A percentile compares a stretch with the other conserved stretches of the same genome.
phyloP scores from a whole-genome alignment of 257 asterid genomes.

The Plantago major region DNA sequence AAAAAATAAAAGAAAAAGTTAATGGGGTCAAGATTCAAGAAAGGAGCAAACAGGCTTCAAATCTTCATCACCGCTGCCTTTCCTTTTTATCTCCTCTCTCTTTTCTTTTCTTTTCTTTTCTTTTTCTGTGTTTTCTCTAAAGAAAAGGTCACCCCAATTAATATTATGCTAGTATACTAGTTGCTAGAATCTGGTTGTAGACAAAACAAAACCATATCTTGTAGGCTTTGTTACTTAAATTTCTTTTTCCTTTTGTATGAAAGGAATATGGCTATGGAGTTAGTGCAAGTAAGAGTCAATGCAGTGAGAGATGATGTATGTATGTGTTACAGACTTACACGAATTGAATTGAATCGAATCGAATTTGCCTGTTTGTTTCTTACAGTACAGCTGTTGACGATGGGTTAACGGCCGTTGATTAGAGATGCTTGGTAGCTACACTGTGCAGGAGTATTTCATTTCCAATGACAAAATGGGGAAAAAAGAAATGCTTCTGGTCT shows the following conservation, averaged over 20 bases:
- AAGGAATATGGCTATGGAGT: not conserved
- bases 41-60: constrained; percentile 1
- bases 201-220: not conserved
- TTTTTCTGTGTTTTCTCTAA: not conserved
- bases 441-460: too few relatives aligned
- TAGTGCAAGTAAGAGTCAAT: not conserved
- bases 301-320: too few relatives aligned
- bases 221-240: not conserved
- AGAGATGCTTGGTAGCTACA: too few relatives aligned
- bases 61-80: too few relatives aligned
- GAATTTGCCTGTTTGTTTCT: too few relatives aligned
- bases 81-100: too few relatives aligned
- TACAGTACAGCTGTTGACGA: too few relatives aligned
- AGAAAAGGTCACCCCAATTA: constrained; percentile 9
- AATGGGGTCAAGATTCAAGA: constrained; percentile 43
- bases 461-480: too few relatives aligned
- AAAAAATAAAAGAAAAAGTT: constrained; percentile 15
- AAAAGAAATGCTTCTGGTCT: too few relatives aligned
- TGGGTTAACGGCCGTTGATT: too few relatives aligned
- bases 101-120: not conserved
- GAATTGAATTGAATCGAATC: too few relatives aligned
- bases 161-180: not conserved
- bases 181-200: not conserved
- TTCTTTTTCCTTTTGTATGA: not conserved
- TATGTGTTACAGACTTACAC: too few relatives aligned